A percentile compares a stretch with the other conserved stretches of the same genome.
Evolutionary conservation across 1,139 yeast species (phyloP).

Genomic region (Saccharomyces hybrid): DNA sequence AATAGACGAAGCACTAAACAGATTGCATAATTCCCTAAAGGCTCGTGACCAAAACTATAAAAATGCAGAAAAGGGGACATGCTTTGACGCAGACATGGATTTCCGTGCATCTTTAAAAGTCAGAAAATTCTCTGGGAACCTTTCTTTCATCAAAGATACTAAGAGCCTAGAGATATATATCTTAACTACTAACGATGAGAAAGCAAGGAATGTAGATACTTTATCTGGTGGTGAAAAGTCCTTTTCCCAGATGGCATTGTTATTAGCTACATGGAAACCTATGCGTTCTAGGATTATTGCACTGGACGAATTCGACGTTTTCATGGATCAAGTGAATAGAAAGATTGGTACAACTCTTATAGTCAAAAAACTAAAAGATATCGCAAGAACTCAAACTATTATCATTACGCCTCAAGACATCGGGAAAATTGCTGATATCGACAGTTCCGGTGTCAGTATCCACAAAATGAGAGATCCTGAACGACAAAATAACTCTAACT

Average conservation of each 20-base stretch:
- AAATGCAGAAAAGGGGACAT: conserved; percentile 39
- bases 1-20: conserved; percentile 29
- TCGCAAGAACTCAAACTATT: conserved; percentile 67
- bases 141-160: conserved; percentile 53
- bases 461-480: conserved; percentile 51
- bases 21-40: conserved; percentile 36
- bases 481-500: conserved; percentile 27
- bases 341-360: conserved; percentile 70
- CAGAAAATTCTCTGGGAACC: conserved; percentile 70
- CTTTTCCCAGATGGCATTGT: conserved; percentile 79
- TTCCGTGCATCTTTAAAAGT: conserved; percentile 54
- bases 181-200: conserved; percentile 48
- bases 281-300: conserved; percentile 86
- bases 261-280: conserved; percentile 86
- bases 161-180: conserved; percentile 49
- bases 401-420: conserved; percentile 94
- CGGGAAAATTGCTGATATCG: conserved; percentile 63
- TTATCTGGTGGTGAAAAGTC: conserved; percentile 97
- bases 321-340: conserved; percentile 92
- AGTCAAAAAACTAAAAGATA: conserved; percentile 54
- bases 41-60: conserved; percentile 46
- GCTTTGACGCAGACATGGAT: conserved; percentile 41
- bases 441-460: conserved; percentile 53
- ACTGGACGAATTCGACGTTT: conserved; percentile 94
- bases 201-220: conserved; percentile 66